Evolutionary conservation across 495 filamentous ascomycete genomes (phyloP), one percentile per base, ranked within the genome.

Genomic region (Lepidopterella palustris): DNA sequence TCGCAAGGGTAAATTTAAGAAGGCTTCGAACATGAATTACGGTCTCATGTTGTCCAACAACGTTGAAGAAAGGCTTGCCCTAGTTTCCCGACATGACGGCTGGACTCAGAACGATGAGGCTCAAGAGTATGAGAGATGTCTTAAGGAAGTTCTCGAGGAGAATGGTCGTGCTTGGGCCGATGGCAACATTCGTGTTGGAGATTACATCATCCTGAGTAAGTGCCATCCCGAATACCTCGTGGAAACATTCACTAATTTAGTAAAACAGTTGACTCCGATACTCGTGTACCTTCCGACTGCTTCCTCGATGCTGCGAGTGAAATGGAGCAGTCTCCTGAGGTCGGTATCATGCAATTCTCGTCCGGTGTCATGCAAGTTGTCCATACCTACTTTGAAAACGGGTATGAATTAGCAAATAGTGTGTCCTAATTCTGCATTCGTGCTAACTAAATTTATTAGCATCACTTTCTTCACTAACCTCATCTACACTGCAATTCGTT

Each of bases 1-100:
- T n/a, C 68, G 72, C 26, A 69, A 64, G 40, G 71, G 73, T 11
- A 73, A 72, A 70, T 84, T 85, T 73, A 85, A 84, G 78, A 84
- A 90, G 62, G 87, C 87, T n/a, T 87, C 84, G 26, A 90, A 90
- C 76, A 90, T 90, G 87, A 90, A 90, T 72, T 90, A 79, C 61
- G 87, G 78, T 6, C 75, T 90, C 32, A 86, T 86, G 78, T 78
- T 90, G 58, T 87, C 85, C 11, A 86, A 82, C 74, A 83, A 83
- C 60, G 84, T 90, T 0, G 87, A 90, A 70, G 85, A 88, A 20
- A 84, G 80, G 64, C 77, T 90, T 32, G 72, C 72, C 1, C 47
- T 53, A 21, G 73, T 85, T 65, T 69, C 82, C 18, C 80, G 87
- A 18, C 74, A 74, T 13, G 74, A 77, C 45, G 79, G 78, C 35